Evolutionary conservation across 2,329 filamentous ascomycete genomes (phyloP), one percentile per base, ranked within the genome.

Genomic region (Camillea tinctor): DNA sequence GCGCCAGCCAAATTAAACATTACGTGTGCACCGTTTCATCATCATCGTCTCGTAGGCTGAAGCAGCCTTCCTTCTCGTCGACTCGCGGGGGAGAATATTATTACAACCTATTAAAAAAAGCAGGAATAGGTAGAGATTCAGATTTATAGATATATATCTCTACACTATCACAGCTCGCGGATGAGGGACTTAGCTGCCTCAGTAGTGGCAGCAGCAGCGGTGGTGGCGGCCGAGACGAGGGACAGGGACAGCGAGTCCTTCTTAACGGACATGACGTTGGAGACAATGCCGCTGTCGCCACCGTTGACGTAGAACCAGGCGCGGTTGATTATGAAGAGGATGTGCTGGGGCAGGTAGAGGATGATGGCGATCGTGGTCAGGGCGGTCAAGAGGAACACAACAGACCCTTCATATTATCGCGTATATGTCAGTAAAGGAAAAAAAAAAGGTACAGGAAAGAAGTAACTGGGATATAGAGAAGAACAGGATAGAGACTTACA

Each of bases 261-360:
- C 21, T 76, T 79, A 40, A 78, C 77, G 61, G 79, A 66, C 51
- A 66, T 60, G 19, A 71, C 52, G 60, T 83, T 79, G 13, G 66
- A 64, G 13, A 62, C 64, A 53, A 52, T 53, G 50, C 64, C 60
- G 58, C 64, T 66, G 60, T 86, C 84, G 72, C 97, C 93, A 68
- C 95, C 95, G 66, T 89, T 88, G 76, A 92, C 91, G 82, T 99
- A 99, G 82, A 97, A 99, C 86, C 92, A 96, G 57, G 92, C 88
- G 73, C 94, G 90, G 73, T 88, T 87, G 72, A 89, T 85, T 69
- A 99, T 88, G 73, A 92, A 89, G 71, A 86, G 83, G 71, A 98
- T 80, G 79, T 98, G 94, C 72, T 96, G 90, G 11, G 95, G 95
- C 19, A 99, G 91, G 81, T 99, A 99, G 66, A 98, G 87, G 65